Conservation (phyloP, 1,284 basidiomycete genomes). For the Abortiporus biennis region DNA sequence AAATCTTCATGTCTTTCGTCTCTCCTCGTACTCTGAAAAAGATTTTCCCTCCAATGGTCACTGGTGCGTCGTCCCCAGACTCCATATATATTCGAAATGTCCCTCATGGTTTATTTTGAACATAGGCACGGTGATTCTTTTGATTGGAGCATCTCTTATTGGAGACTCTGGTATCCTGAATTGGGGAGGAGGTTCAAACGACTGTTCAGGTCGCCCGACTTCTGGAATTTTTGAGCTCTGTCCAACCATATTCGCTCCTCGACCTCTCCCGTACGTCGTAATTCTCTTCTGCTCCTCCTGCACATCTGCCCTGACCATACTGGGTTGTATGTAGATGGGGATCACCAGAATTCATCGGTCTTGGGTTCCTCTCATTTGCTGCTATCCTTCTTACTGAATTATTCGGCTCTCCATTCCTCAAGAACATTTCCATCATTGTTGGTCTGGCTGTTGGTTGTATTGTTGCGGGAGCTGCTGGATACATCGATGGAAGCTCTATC, state of each 20-base stretch:
- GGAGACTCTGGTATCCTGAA: conserved; percentile 70
- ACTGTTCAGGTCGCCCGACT: conserved; percentile 51
- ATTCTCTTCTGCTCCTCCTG: conserved; percentile 5
- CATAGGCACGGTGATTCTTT: conserved; percentile 61
- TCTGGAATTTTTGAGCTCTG: conserved; percentile 67
- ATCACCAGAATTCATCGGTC: conserved; percentile 76
- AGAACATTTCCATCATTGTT: conserved; percentile 73
- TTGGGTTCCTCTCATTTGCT: conserved; percentile 80
- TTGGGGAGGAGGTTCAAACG: conserved; percentile 81
- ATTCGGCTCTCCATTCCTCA: conserved; percentile 79
- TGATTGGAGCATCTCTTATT: conserved; percentile 76
- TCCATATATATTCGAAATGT: conserved; percentile 11
- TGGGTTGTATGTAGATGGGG: conserved; percentile 49
- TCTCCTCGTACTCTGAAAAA: conserved; percentile 57
- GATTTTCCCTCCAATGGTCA: conserved; percentile 80
- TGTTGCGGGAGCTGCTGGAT: conserved; percentile 70
- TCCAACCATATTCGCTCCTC: conserved; percentile 61
- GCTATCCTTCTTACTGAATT: conserved; percentile 74
- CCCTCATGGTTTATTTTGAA: too few relatives aligned
- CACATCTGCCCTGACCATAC: neutral
- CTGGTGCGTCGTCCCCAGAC: too few relatives aligned
- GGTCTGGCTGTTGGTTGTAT: conserved; percentile 74
- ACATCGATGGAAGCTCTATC: conserved; percentile 62
- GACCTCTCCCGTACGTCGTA: conserved; percentile 34
- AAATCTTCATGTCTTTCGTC: conserved; percentile 75